These are phyloP conservation scores for Xerophyta viscosa DNA, from an alignment of 106 monocot species.

Conservation along the genomic window DNA sequence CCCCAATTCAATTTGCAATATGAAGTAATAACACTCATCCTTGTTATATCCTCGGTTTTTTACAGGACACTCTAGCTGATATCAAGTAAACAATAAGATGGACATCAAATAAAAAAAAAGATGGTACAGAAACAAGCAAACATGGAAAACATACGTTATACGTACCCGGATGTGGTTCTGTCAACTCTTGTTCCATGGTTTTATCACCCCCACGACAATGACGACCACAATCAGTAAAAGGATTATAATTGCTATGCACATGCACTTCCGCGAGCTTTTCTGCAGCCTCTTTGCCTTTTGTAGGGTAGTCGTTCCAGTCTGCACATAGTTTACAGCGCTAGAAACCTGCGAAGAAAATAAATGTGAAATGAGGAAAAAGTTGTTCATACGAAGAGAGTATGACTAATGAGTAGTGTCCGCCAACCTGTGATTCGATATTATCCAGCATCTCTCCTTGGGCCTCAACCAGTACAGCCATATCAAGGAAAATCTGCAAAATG, in stretches of 20 bases:
- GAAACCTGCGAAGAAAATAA: conserved; percentile 46
- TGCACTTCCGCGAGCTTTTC: conserved; percentile 90
- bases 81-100: no score
- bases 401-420: background rate
- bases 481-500: conserved; percentile 29
- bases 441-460: conserved; percentile 45
- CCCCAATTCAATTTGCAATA: no score
- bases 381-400: background rate
- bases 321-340: conserved; percentile 79
- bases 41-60: no score
- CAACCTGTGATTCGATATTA: conserved; percentile 44
- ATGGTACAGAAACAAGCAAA: no score
- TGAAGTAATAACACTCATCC: no score
- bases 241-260: conserved; percentile 88
- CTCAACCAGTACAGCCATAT: conserved; percentile 48
- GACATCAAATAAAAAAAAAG: no score
- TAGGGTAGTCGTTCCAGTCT: conserved; percentile 60
- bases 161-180: no score
- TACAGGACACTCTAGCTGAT: no score
- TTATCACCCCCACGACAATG: conserved; percentile 59
- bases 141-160: no score
- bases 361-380: background rate
- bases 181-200: conserved; percentile 58
- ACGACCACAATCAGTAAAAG: conserved; percentile 62
- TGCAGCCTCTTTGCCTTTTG: conserved; percentile 78